A percentile compares a stretch with the other conserved stretches of the same genome.
Conservation (phyloP, 2,329 filamentous ascomycete genomes). For the Fusarium sp. region DNA sequence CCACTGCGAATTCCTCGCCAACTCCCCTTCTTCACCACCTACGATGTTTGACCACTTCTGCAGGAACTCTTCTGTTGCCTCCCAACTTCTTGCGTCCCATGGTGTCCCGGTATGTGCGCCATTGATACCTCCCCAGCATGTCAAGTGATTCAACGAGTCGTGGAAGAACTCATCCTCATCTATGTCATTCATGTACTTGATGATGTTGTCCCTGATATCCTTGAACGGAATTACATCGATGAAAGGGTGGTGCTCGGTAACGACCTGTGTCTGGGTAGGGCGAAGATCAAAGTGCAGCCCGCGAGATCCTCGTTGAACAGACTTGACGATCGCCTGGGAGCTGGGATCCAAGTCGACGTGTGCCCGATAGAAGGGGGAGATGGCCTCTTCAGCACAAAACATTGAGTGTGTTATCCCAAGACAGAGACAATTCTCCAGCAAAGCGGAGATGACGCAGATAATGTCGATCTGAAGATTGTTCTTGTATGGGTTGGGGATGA, state of each 20-base stretch:
- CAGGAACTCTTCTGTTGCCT: conserved; percentile 48
- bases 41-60: conserved; percentile 48
- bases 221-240: conserved; percentile 47
- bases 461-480: conserved; percentile 48
- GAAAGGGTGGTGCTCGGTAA: conserved; percentile 45
- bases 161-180: conserved; percentile 50
- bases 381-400: conserved; percentile 45
- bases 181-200: conserved; percentile 36
- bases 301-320: conserved; percentile 40
- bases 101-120: conserved; percentile 47
- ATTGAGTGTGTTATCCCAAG: conserved; percentile 44
- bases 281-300: conserved; percentile 46
- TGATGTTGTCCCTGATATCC: conserved; percentile 47
- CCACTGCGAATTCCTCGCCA: conserved; percentile 48
- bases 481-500: conserved; percentile 43
- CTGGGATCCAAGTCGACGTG: conserved; percentile 25
- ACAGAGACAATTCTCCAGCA: conserved; percentile 46
- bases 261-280: conserved; percentile 45
- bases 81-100: conserved; percentile 50
- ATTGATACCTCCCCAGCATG: conserved; percentile 46
- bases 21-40: conserved; percentile 48
- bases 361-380: conserved; percentile 45
- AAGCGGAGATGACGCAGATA: conserved; percentile 42
- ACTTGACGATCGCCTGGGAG: conserved; percentile 29
- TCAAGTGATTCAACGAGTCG: conserved; percentile 48